A percentile compares a stretch with the other conserved stretches of the same genome.
phyloP scores from a whole-genome alignment of 352 stramenopile species.

The Peronospora destructor region DNA sequence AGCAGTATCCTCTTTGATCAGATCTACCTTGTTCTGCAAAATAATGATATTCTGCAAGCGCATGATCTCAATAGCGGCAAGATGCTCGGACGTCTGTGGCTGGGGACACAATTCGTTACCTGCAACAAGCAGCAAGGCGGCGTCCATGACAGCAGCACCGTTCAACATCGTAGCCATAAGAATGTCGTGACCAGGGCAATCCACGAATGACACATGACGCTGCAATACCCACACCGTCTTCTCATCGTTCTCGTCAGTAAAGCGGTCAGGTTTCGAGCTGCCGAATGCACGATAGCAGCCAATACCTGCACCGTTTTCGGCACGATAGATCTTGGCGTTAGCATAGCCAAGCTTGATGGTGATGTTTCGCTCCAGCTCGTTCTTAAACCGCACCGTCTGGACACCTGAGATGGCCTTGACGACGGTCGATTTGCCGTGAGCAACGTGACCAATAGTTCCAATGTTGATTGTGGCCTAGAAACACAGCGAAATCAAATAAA shows the following conservation, averaged over 20 bases:
- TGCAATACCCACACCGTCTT: slow-evolving; percentile 88
- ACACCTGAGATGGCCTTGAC: slow-evolving; percentile 99
- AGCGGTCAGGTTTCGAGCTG: slow-evolving; percentile 84
- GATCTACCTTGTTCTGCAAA: slow-evolving; percentile 99
- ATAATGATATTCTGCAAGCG: slow-evolving; percentile 99
- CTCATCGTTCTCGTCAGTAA: slow-evolving; percentile 80
- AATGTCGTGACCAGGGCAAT: slow-evolving; percentile 99
- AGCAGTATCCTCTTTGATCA: slow-evolving; percentile 98
- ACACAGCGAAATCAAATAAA: not conserved
- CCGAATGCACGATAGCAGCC: slow-evolving; percentile 86
- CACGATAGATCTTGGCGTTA: slow-evolving; percentile 99
- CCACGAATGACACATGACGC: slow-evolving; percentile 99
- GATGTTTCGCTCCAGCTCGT: slow-evolving; percentile 99
- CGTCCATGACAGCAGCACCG: slow-evolving; percentile 99
- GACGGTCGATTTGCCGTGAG: slow-evolving; percentile 99
- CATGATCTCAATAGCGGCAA: slow-evolving; percentile 99
- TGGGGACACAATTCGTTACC: slow-evolving; percentile 98
- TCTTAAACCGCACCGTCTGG: slow-evolving; percentile 97
- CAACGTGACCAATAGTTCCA: slow-evolving; percentile 99
- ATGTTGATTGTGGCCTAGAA: slow-evolving; percentile 98
- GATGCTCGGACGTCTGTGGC: slow-evolving; percentile 99
- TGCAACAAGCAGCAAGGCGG: slow-evolving; percentile 96
- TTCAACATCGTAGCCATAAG: slow-evolving; percentile 99
- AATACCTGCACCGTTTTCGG: slow-evolving; percentile 73
- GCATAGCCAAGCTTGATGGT: slow-evolving; percentile 99